Percentiles rank a stretch among this genome's conserved stretches.
These are phyloP conservation scores for Wilcoxina mikolae DNA, from an alignment of 495 filamentous ascomycete genomes.

Conservation along the genomic window DNA sequence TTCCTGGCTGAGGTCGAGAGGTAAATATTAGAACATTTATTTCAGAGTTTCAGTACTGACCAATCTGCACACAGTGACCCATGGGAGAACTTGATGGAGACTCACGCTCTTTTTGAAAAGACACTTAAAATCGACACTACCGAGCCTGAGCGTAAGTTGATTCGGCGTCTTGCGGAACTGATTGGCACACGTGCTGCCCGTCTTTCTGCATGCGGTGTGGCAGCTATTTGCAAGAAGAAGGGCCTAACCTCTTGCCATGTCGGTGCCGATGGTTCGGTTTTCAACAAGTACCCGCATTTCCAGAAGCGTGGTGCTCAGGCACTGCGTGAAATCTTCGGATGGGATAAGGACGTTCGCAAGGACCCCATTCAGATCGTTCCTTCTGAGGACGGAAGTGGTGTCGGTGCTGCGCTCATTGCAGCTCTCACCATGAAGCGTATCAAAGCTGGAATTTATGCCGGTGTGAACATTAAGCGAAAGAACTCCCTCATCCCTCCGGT, in stretches of 20 bases:
- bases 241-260: constrained; percentile 75
- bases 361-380: constrained; percentile 76
- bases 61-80: constrained; percentile 46
- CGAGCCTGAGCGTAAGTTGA: constrained; percentile 65
- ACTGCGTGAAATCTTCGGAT: constrained; percentile 85
- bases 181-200: constrained; percentile 90
- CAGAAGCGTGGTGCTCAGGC: constrained; percentile 78
- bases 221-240: constrained; percentile 94
- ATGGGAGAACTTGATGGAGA: constrained; percentile 84
- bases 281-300: constrained; percentile 98
- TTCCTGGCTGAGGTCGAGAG: constrained; percentile 94
- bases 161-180: constrained; percentile 74
- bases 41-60: background rate
- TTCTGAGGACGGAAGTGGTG: constrained; percentile 87
- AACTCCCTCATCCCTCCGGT: constrained; percentile 27
- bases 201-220: constrained; percentile 82
- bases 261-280: constrained; percentile 87
- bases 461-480: constrained; percentile 29
- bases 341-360: constrained; percentile 52
- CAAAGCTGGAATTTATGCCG: constrained; percentile 26
- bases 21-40: constrained; percentile 31
- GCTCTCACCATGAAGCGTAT: constrained; percentile 65
- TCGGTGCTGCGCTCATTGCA: constrained; percentile 90
- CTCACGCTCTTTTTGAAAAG: constrained; percentile 58
- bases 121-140: constrained; percentile 54